A percentile compares a stretch with the other conserved stretches of the same genome.
Conservation (phyloP, 345 rosid species). For the Acer saccharum region DNA sequence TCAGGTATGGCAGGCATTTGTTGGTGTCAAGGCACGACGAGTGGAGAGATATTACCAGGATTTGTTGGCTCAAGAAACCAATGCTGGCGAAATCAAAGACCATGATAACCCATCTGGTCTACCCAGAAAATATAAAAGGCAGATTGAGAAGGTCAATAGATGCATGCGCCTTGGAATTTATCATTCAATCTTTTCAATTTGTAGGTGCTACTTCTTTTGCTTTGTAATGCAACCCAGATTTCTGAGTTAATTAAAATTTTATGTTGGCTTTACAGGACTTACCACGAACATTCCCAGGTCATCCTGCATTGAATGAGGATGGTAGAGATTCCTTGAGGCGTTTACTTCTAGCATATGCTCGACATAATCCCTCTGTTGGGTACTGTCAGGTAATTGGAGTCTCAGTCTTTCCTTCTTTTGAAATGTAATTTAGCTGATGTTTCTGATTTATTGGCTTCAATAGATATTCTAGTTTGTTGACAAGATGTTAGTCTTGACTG, state of each 20-base stretch:
- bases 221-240: constrained; percentile 32
- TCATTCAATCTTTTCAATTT: constrained; percentile 57
- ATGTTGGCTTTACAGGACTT: constrained; percentile 65
- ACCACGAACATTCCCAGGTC: constrained; percentile 95
- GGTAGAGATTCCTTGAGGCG: constrained; percentile 93
- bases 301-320: constrained; percentile 86
- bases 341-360: constrained; percentile 85
- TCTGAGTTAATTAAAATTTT: constrained; percentile 37
- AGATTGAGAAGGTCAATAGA: constrained; percentile 96
- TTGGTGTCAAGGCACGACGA: constrained; percentile 82
- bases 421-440: background rate
- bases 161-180: constrained; percentile 55
- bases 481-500: too few relatives aligned
- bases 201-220: constrained; percentile 50
- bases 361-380: constrained; percentile 94
- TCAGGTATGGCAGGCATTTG: constrained; percentile 98
- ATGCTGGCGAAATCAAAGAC: constrained; percentile 44
- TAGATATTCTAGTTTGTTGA: background rate
- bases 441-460: constrained; percentile 17
- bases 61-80: constrained; percentile 61
- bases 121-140: constrained; percentile 70
- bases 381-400: constrained; percentile 81
- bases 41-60: constrained; percentile 76
- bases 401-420: constrained; percentile 1
- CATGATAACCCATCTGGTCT: constrained; percentile 40